Evolutionary conservation across 2,329 filamentous ascomycete species (phyloP), one percentile per base, ranked within the genome.

Genomic region (Neofusicoccum cordaticola): DNA sequence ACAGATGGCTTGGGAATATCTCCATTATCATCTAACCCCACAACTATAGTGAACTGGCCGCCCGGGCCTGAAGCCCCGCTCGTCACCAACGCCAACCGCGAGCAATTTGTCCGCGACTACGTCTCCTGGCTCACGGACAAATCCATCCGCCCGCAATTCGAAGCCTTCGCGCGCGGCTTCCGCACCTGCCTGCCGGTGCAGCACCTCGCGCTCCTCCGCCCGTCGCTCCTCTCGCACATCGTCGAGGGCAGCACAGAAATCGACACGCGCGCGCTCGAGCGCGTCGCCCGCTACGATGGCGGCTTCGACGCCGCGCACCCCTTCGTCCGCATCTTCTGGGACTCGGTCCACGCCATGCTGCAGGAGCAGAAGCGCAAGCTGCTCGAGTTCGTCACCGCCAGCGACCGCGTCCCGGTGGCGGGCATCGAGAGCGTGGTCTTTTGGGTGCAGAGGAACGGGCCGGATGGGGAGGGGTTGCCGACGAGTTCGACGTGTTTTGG

Each of bases 401-500:
- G 89, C 70, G 93, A 97, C 73, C 86, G 95, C 2, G 86, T 98
- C 1, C 95, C 95, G 0, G 91, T 97, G 0, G 93, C 91, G 19
- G 95, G 95, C 2, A 87, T 93, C 72, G 85, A 86, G 67, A 92
- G 90, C 70, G 81, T 98, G 52, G 88, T 90, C 71, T 98, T 98
- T 76, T 86, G 91, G 13, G 84, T 99, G 48, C 90, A 94, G 77
- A 88, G 86, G 71, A 92, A 93, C 72, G 88, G 91, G 15, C 83
- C 88, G 63, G 89, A 84, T 66, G 83, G 84, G 69, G 76, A 81
- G 67, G 80, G 69, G 75, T 72, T 99, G 70, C 95, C 95, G 3
- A 96, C 90, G 4, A 94, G 92, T 67, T 90, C 93, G 72, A 99
- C 95, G 0, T 99, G 95, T 77, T 98, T 97, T 79, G 92, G 94